Evolutionary conservation across 2,329 filamentous ascomycete genomes (phyloP).

Genomic region (Scedosporium apiospermum): DNA sequence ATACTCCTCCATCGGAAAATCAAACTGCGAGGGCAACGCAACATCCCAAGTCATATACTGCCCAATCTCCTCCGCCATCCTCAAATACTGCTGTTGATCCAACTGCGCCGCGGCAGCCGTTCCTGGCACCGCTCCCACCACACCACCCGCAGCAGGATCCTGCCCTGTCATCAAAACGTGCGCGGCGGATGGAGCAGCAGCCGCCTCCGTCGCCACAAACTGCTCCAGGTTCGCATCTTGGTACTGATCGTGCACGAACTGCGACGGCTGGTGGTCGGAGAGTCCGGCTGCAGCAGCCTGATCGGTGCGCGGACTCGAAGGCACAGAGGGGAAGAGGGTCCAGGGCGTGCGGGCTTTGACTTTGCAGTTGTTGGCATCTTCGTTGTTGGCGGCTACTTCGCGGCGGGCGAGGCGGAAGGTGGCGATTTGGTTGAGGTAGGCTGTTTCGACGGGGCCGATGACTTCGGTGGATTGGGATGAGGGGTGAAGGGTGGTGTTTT

Average conservation of each 20-base stretch:
- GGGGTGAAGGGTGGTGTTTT: background rate
- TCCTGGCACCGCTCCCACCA: background rate
- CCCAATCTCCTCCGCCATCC: background rate
- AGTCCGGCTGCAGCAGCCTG: background rate
- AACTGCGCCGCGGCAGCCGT: background rate
- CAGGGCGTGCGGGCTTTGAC: background rate
- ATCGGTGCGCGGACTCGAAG: background rate
- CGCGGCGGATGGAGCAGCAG: background rate
- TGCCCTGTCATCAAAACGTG: background rate
- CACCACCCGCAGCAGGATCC: background rate
- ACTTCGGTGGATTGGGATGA: background rate
- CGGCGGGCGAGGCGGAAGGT: slow-evolving; percentile 6
- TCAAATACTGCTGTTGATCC: background rate
- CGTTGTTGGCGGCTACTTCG: background rate
- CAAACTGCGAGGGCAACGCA: background rate
- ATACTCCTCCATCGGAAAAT: slow-evolving; percentile 1
- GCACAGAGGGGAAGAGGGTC: background rate
- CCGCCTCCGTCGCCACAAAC: background rate
- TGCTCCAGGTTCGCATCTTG: background rate
- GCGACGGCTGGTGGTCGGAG: background rate
- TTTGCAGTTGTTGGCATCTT: background rate
- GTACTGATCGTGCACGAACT: background rate
- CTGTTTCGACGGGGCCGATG: slow-evolving; percentile 1
- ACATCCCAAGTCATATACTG: slow-evolving; percentile 1
- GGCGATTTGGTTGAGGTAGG: slow-evolving; percentile 6